phyloP scores from a whole-genome alignment of 1,139 yeast species.

The Lodderomyces elongisporus region DNA sequence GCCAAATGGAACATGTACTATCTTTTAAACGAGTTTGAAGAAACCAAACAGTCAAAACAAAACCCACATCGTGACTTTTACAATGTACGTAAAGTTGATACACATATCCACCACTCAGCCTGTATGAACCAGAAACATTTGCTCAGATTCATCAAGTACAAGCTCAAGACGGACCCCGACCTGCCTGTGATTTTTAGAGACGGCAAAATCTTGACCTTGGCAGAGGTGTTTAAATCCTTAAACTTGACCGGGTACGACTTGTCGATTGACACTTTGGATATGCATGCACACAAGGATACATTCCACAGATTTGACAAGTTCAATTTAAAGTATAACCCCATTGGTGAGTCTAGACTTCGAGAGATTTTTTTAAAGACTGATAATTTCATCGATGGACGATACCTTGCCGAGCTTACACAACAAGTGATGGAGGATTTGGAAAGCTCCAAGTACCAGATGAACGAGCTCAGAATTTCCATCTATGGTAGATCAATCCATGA shows the following conservation, averaged over 20 bases:
- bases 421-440: conserved; percentile 94
- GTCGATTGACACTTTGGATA: conserved; percentile 93
- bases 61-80: conserved; percentile 96
- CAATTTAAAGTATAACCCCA: conserved; percentile 94
- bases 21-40: conserved; percentile 86
- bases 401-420: conserved; percentile 86
- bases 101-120: conserved; percentile 98
- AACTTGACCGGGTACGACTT: conserved; percentile 90
- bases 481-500: conserved; percentile 87
- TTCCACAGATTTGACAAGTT: conserved; percentile 98
- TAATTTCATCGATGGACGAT: conserved; percentile 81
- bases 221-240: conserved; percentile 84
- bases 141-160: conserved; percentile 88
- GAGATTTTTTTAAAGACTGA: conserved; percentile 95
- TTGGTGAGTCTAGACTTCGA: conserved; percentile 94
- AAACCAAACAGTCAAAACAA: conserved; percentile 68
- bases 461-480: conserved; percentile 88
- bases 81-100: conserved; percentile 96
- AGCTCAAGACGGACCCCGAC: conserved; percentile 57
- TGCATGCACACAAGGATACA: conserved; percentile 98
- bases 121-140: conserved; percentile 98
- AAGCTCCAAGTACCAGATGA: conserved; percentile 93
- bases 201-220: conserved; percentile 80
- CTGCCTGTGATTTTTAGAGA: conserved; percentile 93
- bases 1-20: conserved; percentile 95